These are phyloP conservation scores for Candida ortonii DNA, from an alignment of 805 yeast species.

Conservation along the genomic window DNA sequence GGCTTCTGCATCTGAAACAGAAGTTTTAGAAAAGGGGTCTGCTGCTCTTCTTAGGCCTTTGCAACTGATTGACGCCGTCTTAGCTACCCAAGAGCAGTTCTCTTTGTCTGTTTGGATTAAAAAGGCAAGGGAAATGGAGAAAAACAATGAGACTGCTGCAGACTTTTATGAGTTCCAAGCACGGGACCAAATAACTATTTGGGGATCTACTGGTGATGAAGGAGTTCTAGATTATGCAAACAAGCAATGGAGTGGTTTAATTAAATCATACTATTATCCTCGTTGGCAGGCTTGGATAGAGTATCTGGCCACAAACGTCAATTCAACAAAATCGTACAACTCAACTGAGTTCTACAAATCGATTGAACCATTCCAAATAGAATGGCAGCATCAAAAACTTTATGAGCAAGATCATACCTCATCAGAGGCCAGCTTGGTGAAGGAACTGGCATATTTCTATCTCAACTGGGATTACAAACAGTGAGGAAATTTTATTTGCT, in stretches of 20 bases:
- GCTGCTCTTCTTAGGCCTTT: not conserved
- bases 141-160: constrained; percentile 2
- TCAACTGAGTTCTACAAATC: constrained; percentile 1
- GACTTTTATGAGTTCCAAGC: constrained; percentile 12
- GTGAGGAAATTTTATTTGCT: too few species aligned
- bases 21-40: constrained; percentile 6
- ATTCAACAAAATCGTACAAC: not conserved
- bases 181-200: constrained; percentile 7
- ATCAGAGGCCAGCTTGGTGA: not conserved
- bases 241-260: constrained; percentile 13
- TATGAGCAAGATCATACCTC: not conserved
- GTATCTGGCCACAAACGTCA: constrained; percentile 1
- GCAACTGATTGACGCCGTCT: constrained; percentile 8
- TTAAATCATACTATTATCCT: constrained; percentile 4
- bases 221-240: constrained; percentile 7
- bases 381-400: constrained; percentile 5
- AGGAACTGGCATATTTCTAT: not conserved
- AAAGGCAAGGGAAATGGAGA: constrained; percentile 6
- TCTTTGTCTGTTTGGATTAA: constrained; percentile 5
- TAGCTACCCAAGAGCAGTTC: constrained; percentile 5
- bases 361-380: constrained; percentile 1
- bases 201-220: constrained; percentile 10
- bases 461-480: not conserved
- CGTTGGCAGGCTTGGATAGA: constrained; percentile 8
- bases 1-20: constrained; percentile 3